Conservation (phyloP, 2,329 filamentous ascomycete species). For the Fusarium austroafricanum region DNA sequence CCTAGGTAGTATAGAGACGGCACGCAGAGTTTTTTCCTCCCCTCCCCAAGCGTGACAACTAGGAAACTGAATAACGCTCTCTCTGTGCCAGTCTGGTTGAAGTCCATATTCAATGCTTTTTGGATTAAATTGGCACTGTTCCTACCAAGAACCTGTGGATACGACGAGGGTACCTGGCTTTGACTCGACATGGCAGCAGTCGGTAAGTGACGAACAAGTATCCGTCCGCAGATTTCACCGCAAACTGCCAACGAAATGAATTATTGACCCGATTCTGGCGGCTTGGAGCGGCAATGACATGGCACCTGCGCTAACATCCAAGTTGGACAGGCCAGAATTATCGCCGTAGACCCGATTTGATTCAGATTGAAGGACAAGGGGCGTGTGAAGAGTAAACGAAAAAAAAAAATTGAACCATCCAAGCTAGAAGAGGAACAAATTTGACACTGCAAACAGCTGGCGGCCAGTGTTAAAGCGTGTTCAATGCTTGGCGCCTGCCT, state of each 20-base stretch:
- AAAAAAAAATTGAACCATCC: conserved; percentile 31
- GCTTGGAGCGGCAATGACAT: conserved; percentile 48
- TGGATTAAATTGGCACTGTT: conserved; percentile 1
- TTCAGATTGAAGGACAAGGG: conserved; percentile 20
- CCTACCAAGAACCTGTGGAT: conserved; percentile 35
- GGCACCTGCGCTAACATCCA: conserved; percentile 42
- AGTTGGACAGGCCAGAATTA: conserved; percentile 35
- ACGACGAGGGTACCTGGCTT: conserved; percentile 38
- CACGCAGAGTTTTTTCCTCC: conserved; percentile 24
- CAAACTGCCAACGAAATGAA: conserved; percentile 32
- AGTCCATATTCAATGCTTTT: conserved; percentile 10
- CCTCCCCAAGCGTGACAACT: conserved; percentile 16
- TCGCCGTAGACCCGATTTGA: conserved; percentile 45
- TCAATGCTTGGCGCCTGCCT: conserved; percentile 40
- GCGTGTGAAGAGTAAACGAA: conserved; percentile 31
- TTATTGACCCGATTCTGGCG: conserved; percentile 40
- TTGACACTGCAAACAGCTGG: conserved; percentile 45
- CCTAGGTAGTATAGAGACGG: conserved; percentile 5
- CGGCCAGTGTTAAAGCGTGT: conserved; percentile 40
- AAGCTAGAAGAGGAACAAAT: conserved; percentile 34
- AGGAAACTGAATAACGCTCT: conserved; percentile 19
- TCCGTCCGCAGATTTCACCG: conserved; percentile 28
- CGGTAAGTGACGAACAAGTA: conserved; percentile 39
- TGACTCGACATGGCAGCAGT: conserved; percentile 27
- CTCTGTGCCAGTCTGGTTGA: neutral